Percentiles rank a stretch among this genome's conserved stretches.
phyloP scores from a whole-genome alignment of 768 basidiomycete species.

The Tricholoma sp. region DNA sequence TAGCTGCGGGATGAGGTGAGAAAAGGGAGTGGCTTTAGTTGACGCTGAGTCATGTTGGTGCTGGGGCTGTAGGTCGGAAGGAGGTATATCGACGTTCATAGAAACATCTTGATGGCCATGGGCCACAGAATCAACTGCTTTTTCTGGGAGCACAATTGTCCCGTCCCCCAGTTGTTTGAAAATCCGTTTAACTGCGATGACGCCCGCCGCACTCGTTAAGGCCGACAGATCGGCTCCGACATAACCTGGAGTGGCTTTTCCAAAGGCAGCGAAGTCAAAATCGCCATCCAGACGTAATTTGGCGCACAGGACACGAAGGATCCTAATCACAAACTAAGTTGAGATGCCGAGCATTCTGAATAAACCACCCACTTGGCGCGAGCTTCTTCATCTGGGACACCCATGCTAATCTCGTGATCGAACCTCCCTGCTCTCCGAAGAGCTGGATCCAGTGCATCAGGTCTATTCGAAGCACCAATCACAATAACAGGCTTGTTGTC shows the following conservation, averaged over 20 bases:
- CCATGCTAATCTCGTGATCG: conserved; percentile 97
- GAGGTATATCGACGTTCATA: conserved; percentile 39
- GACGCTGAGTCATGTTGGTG: conserved; percentile 4
- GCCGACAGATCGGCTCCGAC: conserved; percentile 94
- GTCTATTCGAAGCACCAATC: conserved; percentile 94
- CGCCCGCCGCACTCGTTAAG: conserved; percentile 88
- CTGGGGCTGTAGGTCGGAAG: conserved; percentile 5
- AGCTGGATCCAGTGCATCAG: conserved; percentile 92
- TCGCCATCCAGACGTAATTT: conserved; percentile 84
- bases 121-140: conserved; percentile 12
- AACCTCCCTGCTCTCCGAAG: conserved; percentile 91
- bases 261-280: conserved; percentile 80
- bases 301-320: conserved; percentile 77
- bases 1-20: conserved; percentile 32
- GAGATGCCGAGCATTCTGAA: neutral
- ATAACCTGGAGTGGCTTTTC: conserved; percentile 94
- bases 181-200: conserved; percentile 94
- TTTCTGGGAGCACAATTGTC: conserved; percentile 49
- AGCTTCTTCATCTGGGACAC: conserved; percentile 89
- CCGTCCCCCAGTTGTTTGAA: conserved; percentile 76
- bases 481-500: conserved; percentile 91
- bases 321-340: conserved; percentile 42
- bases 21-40: conserved; percentile 6
- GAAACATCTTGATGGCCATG: conserved; percentile 23
- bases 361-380: conserved; percentile 68